phyloP scores from a whole-genome alignment of 805 yeast genomes.

The Yarrowia osloensis region DNA sequence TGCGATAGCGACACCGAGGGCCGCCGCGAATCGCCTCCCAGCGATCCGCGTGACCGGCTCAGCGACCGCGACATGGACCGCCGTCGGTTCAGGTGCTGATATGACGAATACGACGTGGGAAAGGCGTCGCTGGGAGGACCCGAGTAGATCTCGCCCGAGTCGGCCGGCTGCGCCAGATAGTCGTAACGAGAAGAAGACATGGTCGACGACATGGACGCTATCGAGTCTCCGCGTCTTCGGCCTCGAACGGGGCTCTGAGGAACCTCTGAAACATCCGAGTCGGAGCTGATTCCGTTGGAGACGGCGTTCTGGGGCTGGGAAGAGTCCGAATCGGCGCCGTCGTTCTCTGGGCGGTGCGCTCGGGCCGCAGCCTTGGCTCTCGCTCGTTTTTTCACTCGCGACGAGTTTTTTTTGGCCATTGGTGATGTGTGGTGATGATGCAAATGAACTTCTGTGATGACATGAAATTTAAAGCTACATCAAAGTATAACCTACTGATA shows the following conservation, averaged over 20 bases:
- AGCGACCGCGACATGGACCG: slow-evolving; percentile 1
- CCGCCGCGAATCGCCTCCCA: slow-evolving; percentile 5
- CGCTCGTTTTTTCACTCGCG: slow-evolving; percentile 19
- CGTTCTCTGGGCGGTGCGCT: neutral
- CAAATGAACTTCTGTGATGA: neutral
- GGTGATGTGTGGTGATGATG: neutral
- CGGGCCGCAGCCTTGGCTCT: slow-evolving; percentile 25
- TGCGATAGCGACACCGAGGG: neutral
- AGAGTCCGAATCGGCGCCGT: neutral
- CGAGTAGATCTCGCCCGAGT: slow-evolving; percentile 58
- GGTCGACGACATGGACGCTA: slow-evolving; percentile 9
- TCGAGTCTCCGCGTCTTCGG: slow-evolving; percentile 10
- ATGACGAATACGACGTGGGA: slow-evolving; percentile 68
- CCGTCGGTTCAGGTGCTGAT: slow-evolving; percentile 50
- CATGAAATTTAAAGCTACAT: neutral
- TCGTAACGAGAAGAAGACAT: slow-evolving; percentile 22
- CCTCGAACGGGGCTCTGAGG: slow-evolving; percentile 5
- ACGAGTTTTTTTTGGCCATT: slow-evolving; percentile 22
- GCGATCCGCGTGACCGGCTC: slow-evolving; percentile 32
- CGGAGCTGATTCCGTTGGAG: neutral
- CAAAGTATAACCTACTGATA: neutral
- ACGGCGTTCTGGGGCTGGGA: neutral
- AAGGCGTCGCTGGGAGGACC: slow-evolving; percentile 72
- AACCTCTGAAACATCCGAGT: neutral
- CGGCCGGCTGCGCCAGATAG: slow-evolving; percentile 30